Conservation (phyloP, 2,329 filamentous ascomycete species). For the Drechslera avenae region DNA sequence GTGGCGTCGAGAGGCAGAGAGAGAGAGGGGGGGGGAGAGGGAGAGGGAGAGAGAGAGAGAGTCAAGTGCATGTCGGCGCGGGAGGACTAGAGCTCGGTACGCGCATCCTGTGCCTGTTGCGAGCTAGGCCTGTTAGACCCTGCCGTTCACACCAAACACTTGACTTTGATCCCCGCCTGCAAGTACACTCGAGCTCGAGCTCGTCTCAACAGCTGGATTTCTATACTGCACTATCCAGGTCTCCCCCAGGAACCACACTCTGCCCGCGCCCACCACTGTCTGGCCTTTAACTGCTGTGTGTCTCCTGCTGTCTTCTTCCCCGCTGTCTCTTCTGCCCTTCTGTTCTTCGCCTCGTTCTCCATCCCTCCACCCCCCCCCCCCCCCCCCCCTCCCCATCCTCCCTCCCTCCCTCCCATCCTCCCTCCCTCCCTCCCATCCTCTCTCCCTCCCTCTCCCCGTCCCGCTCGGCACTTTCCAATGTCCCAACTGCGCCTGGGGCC, state of each 20-base stretch:
- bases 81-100: constrained; percentile 3
- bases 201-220: not conserved
- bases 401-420: not conserved
- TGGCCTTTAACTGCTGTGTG: too few species aligned
- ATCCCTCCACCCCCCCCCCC: not conserved
- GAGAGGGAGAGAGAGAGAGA: too few species aligned
- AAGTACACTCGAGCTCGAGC: not conserved
- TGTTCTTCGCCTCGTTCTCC: not conserved
- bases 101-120: not conserved
- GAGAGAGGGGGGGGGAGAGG: too few species aligned
- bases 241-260: too few species aligned
- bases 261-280: too few species aligned
- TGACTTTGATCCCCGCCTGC: constrained; percentile 5
- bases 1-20: too few species aligned
- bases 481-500: constrained; percentile 29
- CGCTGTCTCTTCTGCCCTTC: not conserved
- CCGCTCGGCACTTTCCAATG: constrained; percentile 16
- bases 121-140: not conserved
- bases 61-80: not conserved
- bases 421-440: not conserved
- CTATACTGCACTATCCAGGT: not conserved
- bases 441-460: not conserved
- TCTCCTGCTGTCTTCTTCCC: too few species aligned
- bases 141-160: not conserved
- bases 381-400: not conserved